Base-by-base conservation (phyloP, 164 flowering plant genomes). In the Brasenia schreberi region DNA sequence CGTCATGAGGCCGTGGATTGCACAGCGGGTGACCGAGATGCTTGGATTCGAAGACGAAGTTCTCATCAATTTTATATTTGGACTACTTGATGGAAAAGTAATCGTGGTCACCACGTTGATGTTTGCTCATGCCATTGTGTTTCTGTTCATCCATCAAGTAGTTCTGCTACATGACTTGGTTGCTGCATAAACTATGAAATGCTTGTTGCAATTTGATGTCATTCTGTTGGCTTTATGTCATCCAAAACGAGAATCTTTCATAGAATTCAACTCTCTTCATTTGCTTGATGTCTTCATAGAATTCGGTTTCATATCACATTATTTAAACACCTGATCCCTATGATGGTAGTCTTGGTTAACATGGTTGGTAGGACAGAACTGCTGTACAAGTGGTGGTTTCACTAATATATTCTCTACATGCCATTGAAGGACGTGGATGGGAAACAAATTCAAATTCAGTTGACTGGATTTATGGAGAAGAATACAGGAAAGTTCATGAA, bases 401-500 rank as follows among this genome's bases (percentile, higher is more conserved):
- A 33, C 39, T 33, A 33, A 33, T 33, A 33, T 33, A 3, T 33
- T 23, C 27, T 23, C 27, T 33, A 33, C 39, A 61, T 6, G 64
- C 69, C 64, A 62, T 44, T 73, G 74, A 77, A 94, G 99, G 83
- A 45, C 33, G 89, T 92, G 69, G 93, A 95, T 80, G 99, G 99
- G 62, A 92, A 95, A 79, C 84, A 83, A 74, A 73, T 95, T 61
- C 99, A 95, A 66, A 95, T 95, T 66, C 81, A 85, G 59, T 80
- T 95, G 2, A 95, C 97, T 64, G 97, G 99, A 19, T 95, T 95
- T 72, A 95, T 95, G 97, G 99, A 95, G 78, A 95, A 91, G 68
- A 90, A 90, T 69, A 92, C 96, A 19, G 97, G 86, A 5, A 95
- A 88, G 79, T 95, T 95, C 75, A 95, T 95, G 99, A 95, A 84